Evolutionary conservation across 345 rosid species (phyloP).

Genomic region (Mangifera indica): DNA sequence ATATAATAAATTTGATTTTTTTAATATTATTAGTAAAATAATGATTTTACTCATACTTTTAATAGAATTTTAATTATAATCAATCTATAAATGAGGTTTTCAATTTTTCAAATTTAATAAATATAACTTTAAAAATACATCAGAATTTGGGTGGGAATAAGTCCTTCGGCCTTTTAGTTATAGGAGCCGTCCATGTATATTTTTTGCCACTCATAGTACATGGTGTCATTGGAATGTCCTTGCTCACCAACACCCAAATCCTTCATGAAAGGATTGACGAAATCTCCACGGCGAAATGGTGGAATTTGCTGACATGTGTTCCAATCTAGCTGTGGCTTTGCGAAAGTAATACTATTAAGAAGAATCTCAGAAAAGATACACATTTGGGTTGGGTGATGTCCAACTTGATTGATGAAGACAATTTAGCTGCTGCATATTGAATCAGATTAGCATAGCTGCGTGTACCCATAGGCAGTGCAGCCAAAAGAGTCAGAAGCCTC

Average conservation of each 20-base stretch:
- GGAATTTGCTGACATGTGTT: constrained; percentile 22
- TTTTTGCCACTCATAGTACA: constrained; percentile 38
- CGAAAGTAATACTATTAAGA: background rate
- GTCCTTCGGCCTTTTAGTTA: too few species aligned
- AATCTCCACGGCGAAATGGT: constrained; percentile 21
- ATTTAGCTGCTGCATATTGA: background rate
- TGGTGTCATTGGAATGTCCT: constrained; percentile 36
- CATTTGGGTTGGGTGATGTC: background rate
- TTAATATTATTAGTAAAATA: too few species aligned
- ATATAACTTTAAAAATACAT: too few species aligned
- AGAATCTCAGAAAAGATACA: constrained; percentile 17
- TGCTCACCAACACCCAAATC: constrained; percentile 19
- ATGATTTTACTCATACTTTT: too few species aligned
- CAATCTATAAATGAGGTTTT: too few species aligned
- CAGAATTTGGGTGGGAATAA: too few species aligned
- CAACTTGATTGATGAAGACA: constrained; percentile 14
- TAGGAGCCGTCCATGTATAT: constrained; percentile 13
- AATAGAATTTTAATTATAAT: too few species aligned
- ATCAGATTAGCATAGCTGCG: background rate
- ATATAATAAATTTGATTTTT: too few species aligned
- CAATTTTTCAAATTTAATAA: too few species aligned
- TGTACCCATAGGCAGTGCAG: background rate
- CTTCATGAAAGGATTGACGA: constrained; percentile 24
- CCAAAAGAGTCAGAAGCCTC: background rate
- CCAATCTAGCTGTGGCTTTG: constrained; percentile 10